Percentiles rank a stretch among this genome's conserved stretches.
Evolutionary conservation across 23 red algal genomes (phyloP).

Genomic region (Cyanidioschyzon merolae): DNA sequence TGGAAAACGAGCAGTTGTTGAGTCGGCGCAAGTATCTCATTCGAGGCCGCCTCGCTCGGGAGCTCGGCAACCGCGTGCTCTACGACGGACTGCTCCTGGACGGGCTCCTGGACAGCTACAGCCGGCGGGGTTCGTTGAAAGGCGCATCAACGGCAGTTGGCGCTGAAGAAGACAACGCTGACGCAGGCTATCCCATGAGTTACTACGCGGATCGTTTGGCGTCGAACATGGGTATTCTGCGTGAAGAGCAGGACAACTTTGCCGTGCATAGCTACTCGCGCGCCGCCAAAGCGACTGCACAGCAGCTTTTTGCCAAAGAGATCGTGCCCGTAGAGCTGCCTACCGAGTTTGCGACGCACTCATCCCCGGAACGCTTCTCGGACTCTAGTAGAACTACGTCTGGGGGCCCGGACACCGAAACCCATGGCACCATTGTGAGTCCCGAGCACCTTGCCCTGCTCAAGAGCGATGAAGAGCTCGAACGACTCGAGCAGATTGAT

Average conservation of each 20-base stretch:
- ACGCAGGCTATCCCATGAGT: slow-evolving; percentile 42
- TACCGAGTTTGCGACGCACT: background rate
- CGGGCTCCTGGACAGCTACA: slow-evolving; percentile 49
- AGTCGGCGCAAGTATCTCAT: background rate
- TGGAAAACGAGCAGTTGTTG: background rate
- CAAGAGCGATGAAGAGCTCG: slow-evolving; percentile 47
- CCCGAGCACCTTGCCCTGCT: slow-evolving; percentile 13
- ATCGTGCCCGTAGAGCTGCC: slow-evolving; percentile 40
- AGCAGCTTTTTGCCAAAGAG: slow-evolving; percentile 44
- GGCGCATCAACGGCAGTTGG: background rate
- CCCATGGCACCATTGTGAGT: background rate
- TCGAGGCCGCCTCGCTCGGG: background rate
- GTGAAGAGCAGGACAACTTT: slow-evolving; percentile 72
- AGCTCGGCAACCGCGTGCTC: slow-evolving; percentile 39
- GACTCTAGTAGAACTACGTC: background rate
- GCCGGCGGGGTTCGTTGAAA: background rate
- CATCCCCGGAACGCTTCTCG: slow-evolving; percentile 5
- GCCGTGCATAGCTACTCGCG: slow-evolving; percentile 52
- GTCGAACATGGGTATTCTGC: slow-evolving; percentile 27
- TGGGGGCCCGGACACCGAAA: background rate
- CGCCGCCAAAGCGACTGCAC: slow-evolving; percentile 31
- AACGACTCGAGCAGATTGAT: slow-evolving; percentile 23
- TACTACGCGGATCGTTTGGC: slow-evolving; percentile 48
- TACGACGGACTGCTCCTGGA: slow-evolving; percentile 65
- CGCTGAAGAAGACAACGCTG: background rate